phyloP scores from a whole-genome alignment of 441 rosid genomes.

The Corymbia calophylla region DNA sequence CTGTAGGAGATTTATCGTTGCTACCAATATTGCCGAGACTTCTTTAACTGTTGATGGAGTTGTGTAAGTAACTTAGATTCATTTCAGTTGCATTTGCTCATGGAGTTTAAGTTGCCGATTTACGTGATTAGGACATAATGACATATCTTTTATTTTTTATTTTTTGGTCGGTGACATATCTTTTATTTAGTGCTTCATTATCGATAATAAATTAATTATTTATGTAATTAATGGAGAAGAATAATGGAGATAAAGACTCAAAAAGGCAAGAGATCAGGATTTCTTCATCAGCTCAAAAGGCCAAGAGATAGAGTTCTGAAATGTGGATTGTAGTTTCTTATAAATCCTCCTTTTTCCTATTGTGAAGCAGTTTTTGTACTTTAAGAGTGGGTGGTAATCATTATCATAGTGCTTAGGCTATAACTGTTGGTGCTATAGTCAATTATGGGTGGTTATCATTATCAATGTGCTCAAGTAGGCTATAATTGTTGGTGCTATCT shows the following conservation, averaged over 20 bases:
- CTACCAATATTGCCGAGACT: constrained; percentile 98
- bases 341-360: not conserved
- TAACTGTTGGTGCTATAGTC: not conserved
- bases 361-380: not conserved
- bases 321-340: not conserved
- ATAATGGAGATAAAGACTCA: not conserved
- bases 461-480: not conserved
- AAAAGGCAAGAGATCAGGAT: not conserved
- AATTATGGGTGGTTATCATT: not conserved
- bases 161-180: too few species aligned
- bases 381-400: not conserved
- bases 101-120: not conserved
- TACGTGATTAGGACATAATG: not conserved
- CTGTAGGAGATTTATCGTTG: constrained; percentile 90
- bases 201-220: not conserved
- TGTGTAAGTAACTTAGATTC: constrained; percentile 67
- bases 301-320: not conserved
- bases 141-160: not conserved
- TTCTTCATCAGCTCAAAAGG: not conserved
- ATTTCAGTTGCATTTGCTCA: constrained; percentile 6
- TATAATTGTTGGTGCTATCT: not conserved
- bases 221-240: not conserved
- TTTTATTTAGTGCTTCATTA: not conserved
- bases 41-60: constrained; percentile 98
- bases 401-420: not conserved